Conservation (phyloP, 192 early-diverging fungal genomes). For the Backusella tarrabulga region DNA sequence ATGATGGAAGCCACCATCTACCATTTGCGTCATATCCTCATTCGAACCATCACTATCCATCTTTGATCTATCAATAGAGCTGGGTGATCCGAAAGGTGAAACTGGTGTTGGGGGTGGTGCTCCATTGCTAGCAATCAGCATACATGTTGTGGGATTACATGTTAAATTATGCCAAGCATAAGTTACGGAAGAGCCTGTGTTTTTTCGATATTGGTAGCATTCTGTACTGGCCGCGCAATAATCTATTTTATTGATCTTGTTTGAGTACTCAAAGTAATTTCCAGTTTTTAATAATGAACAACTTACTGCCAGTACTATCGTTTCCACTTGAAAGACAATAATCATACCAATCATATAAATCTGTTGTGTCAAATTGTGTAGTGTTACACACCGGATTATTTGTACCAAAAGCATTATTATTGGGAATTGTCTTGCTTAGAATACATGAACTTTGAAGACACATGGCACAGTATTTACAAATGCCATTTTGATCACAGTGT, state of each 20-base stretch:
- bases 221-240: conserved; percentile 23
- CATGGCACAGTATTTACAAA: conserved; percentile 30
- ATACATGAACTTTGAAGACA: conserved; percentile 26
- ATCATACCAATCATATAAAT: conserved; percentile 20
- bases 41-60: background rate
- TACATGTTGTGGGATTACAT: conserved; percentile 16
- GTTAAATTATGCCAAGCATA: conserved; percentile 20
- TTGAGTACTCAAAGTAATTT: background rate
- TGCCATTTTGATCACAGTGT: conserved; percentile 12
- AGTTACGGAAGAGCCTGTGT: background rate
- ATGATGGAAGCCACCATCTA: background rate
- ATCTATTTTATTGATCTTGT: background rate
- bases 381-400: conserved; percentile 5
- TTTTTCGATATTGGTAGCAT: conserved; percentile 22
- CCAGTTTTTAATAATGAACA: background rate
- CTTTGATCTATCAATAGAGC: background rate
- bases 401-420: background rate
- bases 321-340: conserved; percentile 24
- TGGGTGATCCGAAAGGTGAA: background rate
- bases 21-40: background rate
- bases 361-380: conserved; percentile 14
- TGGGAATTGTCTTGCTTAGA: conserved; percentile 10
- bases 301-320: conserved; percentile 18
- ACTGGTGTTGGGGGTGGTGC: conserved; percentile 9
- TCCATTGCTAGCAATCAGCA: conserved; percentile 8